Evolutionary conservation across 306 rosid species (phyloP).

Genomic region (Prosopis cineraria): DNA sequence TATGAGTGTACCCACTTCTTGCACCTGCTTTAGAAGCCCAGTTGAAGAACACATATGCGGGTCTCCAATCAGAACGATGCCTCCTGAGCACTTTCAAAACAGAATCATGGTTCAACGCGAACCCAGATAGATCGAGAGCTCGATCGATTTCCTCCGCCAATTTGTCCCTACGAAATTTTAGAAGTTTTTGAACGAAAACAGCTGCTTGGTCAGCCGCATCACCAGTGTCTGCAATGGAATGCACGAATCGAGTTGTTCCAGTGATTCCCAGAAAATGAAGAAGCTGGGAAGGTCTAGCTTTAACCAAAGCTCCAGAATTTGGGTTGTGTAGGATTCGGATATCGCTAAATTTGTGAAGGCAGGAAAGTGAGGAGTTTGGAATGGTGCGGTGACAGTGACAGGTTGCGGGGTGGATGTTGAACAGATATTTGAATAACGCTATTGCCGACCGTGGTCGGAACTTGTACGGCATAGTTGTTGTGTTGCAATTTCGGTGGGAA

Average conservation of each 20-base stretch:
- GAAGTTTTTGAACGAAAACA: conserved; percentile 54
- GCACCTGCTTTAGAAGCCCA: conserved; percentile 54
- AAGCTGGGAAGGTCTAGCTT: neutral
- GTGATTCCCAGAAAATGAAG: conserved; percentile 3
- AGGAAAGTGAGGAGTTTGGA: neutral
- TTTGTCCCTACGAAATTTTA: conserved; percentile 68
- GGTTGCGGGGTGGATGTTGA: conserved; percentile 18
- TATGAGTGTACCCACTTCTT: conserved; percentile 35
- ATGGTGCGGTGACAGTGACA: neutral
- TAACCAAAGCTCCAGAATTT: conserved; percentile 15
- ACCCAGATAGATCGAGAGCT: conserved; percentile 56
- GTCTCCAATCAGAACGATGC: conserved; percentile 76
- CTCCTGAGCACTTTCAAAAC: conserved; percentile 64
- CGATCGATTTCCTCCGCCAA: conserved; percentile 49
- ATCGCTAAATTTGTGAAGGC: neutral
- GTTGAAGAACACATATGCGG: conserved; percentile 59
- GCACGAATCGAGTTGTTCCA: conserved; percentile 30
- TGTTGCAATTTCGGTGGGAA: neutral
- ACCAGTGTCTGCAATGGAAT: conserved; percentile 33
- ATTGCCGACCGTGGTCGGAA: conserved; percentile 14
- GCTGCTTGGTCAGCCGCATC: conserved; percentile 38
- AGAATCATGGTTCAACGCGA: conserved; percentile 46
- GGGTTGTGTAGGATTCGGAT: conserved; percentile 3
- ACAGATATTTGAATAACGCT: conserved; percentile 18
- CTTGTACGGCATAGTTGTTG: conserved; percentile 19